A percentile compares a stretch with the other conserved stretches of the same genome.
These are phyloP conservation scores for Sanghuangporus sanghuang DNA, from an alignment of 1,284 basidiomycete species.

Conservation along the genomic window DNA sequence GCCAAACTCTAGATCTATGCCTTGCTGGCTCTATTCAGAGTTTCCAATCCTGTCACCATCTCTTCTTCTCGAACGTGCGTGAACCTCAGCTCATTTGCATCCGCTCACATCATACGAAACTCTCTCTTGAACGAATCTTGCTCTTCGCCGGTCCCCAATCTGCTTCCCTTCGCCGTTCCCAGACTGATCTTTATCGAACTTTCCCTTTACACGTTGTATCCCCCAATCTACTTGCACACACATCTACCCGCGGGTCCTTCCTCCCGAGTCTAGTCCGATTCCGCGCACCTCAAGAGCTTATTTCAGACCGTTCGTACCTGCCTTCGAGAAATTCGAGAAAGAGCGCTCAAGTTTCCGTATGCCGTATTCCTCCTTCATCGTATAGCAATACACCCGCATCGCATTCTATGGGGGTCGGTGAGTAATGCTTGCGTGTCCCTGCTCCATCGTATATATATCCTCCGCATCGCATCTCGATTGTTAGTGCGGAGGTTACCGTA, in stretches of 20 bases:
- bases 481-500: background rate
- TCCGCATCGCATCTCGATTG: background rate
- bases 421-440: constrained; percentile 1
- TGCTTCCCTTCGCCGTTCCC: background rate
- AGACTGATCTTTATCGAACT: constrained; percentile 10
- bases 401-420: background rate
- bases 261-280: background rate
- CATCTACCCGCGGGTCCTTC: background rate
- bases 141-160: background rate
- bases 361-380: background rate
- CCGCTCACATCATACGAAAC: background rate
- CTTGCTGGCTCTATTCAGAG: no score
- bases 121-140: background rate
- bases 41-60: background rate
- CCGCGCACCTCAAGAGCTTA: no score
- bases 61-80: constrained; percentile 1
- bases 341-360: background rate
- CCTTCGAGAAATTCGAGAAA: background rate
- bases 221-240: background rate
- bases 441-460: background rate
- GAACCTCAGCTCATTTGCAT: background rate
- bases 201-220: background rate
- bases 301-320: background rate
- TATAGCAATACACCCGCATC: constrained; percentile 1
- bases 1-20: background rate